A percentile compares a stretch with the other conserved stretches of the same genome.
Evolutionary conservation across 208 protist species (phyloP).

Genomic region (Herpetomonas tarakana): DNA sequence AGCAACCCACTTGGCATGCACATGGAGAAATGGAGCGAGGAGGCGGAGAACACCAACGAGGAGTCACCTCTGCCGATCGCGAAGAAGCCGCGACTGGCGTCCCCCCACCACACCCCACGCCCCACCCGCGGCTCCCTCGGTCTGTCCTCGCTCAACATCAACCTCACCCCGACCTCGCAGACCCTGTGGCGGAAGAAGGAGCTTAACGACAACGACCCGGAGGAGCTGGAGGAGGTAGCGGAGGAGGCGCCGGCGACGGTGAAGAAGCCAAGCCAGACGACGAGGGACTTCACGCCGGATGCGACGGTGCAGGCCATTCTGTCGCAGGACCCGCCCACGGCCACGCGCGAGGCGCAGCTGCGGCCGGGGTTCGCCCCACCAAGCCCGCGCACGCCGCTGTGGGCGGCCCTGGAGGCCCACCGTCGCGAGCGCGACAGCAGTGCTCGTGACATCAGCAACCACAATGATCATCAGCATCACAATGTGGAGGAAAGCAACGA

Average conservation of each 20-base stretch:
- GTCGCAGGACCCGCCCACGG: slow-evolving; percentile 46
- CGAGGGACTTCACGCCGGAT: background rate
- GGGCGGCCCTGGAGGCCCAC: slow-evolving; percentile 31
- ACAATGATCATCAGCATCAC: background rate
- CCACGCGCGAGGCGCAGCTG: slow-evolving; percentile 38
- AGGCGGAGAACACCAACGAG: background rate
- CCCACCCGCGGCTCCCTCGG: background rate
- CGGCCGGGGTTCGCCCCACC: slow-evolving; percentile 41
- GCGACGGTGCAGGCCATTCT: slow-evolving; percentile 31
- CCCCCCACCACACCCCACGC: background rate
- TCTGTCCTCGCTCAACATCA: background rate
- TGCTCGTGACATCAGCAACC: background rate
- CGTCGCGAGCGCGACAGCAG: slow-evolving; percentile 10
- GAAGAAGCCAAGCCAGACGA: background rate
- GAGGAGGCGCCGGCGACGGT: background rate
- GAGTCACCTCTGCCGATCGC: background rate
- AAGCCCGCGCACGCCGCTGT: slow-evolving; percentile 62
- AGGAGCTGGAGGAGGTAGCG: background rate
- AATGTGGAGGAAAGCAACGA: background rate
- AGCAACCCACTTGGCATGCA: no score
- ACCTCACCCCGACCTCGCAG: background rate
- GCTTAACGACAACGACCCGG: background rate
- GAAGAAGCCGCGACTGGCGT: background rate
- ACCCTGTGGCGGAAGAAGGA: background rate
- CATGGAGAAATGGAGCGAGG: no score